Evolutionary conservation across 352 stramenopile genomes (phyloP), one percentile per base, ranked within the genome.

Genomic region (Pythium diclinum): DNA sequence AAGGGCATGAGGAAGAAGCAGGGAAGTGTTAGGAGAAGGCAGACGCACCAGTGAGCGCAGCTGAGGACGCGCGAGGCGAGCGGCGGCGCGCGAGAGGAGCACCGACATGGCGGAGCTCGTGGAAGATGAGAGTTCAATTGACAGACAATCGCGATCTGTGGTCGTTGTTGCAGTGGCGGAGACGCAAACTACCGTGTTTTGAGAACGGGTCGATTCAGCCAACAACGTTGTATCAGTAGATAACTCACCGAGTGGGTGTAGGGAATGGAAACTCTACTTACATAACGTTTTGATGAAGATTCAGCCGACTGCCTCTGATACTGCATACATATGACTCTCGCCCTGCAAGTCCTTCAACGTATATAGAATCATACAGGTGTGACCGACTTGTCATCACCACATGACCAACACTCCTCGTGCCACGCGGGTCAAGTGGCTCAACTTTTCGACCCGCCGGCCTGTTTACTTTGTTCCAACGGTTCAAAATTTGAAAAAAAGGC

Each of bases 401-500:
- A 21, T 36, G 47, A 54, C 47, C 47, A 36, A n/a, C 47, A 54
- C 47, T 54, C 47, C 19, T 36, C 23, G 9, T 21, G 8, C 10
- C 25, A 9, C 21, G 23, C 47, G 47, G 47, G 47, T 54, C 47
- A 54, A 34, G 23, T 36, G 42, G 42, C 17, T 49, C 47, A 34
- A n/a, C 47, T 30, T 54, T 4, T 54, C 1, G 25, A 34, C 47
- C 47, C 47, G 47, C 16, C 21, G 10, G 25, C 47, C 47, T 54
- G 47, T 54, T 54, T 54, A 4, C 47, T 21, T 17, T 21, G 40
- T 17, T 23, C 40, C 21, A 25, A 21, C 46, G 5, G 42, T 63
- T 70, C 63, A 70, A 70, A 70, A 51, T 70, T 70, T 62, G 51
- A 70, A 70, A 70, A 70, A 70, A 38, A 28, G 47, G 47, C 47